These are phyloP conservation scores for Camellia granthamiana DNA, from an alignment of 148 eudicot genomes.

Conservation along the genomic window DNA sequence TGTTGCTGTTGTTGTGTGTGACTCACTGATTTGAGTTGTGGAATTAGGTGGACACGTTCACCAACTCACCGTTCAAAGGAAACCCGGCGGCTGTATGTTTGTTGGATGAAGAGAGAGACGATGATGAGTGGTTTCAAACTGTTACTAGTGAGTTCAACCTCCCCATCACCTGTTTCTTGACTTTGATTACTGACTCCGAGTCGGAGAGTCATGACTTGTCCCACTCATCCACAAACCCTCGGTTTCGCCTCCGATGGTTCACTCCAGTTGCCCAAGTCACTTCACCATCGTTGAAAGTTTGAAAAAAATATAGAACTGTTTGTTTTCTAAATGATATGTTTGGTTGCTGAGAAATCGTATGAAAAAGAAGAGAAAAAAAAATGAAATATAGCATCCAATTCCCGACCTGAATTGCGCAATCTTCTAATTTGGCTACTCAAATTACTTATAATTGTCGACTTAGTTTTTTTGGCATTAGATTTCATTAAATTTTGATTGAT, in stretches of 20 bases:
- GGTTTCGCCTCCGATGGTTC: slow-evolving; percentile 83
- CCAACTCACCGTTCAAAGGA: slow-evolving; percentile 62
- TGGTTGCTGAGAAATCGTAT: neutral
- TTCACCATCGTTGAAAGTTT: neutral
- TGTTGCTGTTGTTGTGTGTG: no score
- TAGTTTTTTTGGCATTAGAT: no score
- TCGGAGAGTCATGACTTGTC: slow-evolving; percentile 14
- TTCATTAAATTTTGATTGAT: neutral
- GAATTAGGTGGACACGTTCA: slow-evolving; percentile 70
- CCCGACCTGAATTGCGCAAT: neutral
- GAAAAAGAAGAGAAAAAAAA: neutral
- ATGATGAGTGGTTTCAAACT: slow-evolving; percentile 54
- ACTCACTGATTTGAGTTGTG: neutral
- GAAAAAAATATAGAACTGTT: no score
- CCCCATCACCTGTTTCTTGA: slow-evolving; percentile 55
- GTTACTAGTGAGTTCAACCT: slow-evolving; percentile 74
- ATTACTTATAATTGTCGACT: no score
- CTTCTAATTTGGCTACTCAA: no score
- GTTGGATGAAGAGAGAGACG: slow-evolving; percentile 57
- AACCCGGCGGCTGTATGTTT: slow-evolving; percentile 79
- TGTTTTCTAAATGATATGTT: neutral
- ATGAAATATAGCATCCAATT: neutral
- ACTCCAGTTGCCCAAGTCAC: slow-evolving; percentile 68
- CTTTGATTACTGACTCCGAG: slow-evolving; percentile 28
- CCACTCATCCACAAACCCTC: slow-evolving; percentile 16